Evolutionary conservation across 352 stramenopile species (phyloP), one percentile per base, ranked within the genome.

Genomic region (Phytophthora syringae): DNA sequence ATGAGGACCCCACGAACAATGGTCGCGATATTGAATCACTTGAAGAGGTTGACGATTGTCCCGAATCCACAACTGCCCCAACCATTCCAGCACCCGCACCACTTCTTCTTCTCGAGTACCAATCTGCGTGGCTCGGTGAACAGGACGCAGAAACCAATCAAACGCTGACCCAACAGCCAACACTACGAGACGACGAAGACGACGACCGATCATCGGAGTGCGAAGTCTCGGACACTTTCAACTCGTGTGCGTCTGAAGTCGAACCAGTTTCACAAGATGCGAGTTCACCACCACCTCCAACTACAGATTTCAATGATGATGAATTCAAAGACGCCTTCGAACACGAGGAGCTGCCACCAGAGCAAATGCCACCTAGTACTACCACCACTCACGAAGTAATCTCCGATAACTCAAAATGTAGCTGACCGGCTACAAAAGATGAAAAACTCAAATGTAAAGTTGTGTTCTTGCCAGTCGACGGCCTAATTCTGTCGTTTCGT

Each of bases 241-340:
- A 69, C 27, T 76, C 67, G 6, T 76, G 61, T 24, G 37, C 60
- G 20, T 74, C 66, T 3, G 53, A 72, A 24, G 25, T 20, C 4
- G 59, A 72, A 6, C n/a, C 53, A 10, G 7, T 63, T 0, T 3
- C 21, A 5, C 25, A 60, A 27, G 11, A 1, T 24, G n/a, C n/a
- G 16, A 6, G 1, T 16, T 15, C 1, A 21, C 11, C 2, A 45
- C 34, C 39, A 27, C 7, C 5, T 45, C 18, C 18, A 43, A 21
- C 40, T 25, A 47, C 43, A 30, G 66, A 63, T 18, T 56, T 37
- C 48, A 60, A 11, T 5, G 52, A 77, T 18, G 58, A 70, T 3
- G 24, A 63, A 9, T 72, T 62, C 7, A 51, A 72, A 55, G 67
- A 76, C 42, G 62, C 67, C 11, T 25, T 72, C 13, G 52, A 68